A percentile compares a stretch with the other conserved stretches of the same genome.
These are phyloP conservation scores for Fusarium sp. DNA, from an alignment of 2,329 filamentous ascomycete genomes.

Conservation along the genomic window DNA sequence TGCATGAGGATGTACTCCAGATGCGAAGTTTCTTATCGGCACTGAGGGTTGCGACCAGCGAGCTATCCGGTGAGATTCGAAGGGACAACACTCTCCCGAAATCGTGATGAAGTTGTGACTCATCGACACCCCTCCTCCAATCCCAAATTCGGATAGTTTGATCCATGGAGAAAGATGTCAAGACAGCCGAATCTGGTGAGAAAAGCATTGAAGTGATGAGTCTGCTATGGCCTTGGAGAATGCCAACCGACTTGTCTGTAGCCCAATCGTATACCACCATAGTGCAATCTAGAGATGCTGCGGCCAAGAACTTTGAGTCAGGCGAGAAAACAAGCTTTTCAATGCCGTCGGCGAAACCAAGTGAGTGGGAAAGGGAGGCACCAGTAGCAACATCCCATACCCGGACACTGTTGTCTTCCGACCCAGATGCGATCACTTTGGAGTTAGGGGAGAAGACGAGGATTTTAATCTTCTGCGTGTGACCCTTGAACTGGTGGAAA, in stretches of 20 bases:
- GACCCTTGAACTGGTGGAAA: neutral
- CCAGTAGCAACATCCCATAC: neutral
- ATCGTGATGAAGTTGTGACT: neutral
- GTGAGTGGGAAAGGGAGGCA: neutral
- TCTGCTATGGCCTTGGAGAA: neutral
- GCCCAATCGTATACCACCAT: neutral
- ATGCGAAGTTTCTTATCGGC: neutral
- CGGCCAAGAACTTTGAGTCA: neutral
- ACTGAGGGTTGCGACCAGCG: neutral
- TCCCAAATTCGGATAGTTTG: neutral
- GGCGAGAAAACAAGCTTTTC: neutral
- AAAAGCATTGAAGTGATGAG: neutral
- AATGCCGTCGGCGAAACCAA: neutral
- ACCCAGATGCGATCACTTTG: neutral
- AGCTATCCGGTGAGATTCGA: neutral
- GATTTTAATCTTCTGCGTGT: neutral
- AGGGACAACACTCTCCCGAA: neutral
- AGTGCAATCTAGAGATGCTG: neutral
- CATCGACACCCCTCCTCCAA: neutral
- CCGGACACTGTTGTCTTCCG: neutral
- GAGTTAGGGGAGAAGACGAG: neutral
- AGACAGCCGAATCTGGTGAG: neutral
- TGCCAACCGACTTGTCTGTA: neutral
- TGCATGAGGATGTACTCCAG: neutral
- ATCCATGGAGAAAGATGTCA: neutral